Evolutionary conservation across 768 basidiomycete species (phyloP).

Genomic region (Arthromyces matolae): DNA sequence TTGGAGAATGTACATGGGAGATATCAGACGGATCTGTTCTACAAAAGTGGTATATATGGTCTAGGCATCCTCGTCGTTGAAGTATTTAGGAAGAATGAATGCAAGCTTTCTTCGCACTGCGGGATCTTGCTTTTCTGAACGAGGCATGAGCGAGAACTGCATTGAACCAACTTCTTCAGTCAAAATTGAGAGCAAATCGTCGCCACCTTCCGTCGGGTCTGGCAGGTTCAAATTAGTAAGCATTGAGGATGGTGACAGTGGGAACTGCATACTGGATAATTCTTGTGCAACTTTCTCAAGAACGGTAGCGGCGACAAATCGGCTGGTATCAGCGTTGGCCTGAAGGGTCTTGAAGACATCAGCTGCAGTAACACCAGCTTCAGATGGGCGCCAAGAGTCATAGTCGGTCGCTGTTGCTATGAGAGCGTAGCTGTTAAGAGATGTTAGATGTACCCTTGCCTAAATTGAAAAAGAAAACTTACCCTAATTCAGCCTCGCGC

Average conservation of each 20-base stretch:
- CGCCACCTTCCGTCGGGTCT: constrained; percentile 17
- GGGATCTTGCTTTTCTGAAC: constrained; percentile 45
- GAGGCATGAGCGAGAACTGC: constrained; percentile 83
- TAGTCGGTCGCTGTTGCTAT: constrained; percentile 93
- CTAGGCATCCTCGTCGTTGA: constrained; percentile 6
- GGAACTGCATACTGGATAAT: background rate
- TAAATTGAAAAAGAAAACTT: constrained; percentile 19
- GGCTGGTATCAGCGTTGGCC: constrained; percentile 82
- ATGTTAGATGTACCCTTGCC: background rate
- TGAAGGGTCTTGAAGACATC: constrained; percentile 89
- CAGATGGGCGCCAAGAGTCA: constrained; percentile 86
- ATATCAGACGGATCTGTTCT: too few relatives aligned
- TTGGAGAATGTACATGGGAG: too few relatives aligned
- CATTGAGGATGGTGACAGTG: background rate
- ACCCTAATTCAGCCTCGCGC: constrained; percentile 92
- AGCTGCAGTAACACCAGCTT: constrained; percentile 81
- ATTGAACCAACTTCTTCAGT: constrained; percentile 76
- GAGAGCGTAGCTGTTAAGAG: constrained; percentile 71
- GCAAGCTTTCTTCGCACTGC: constrained; percentile 65
- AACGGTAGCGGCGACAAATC: constrained; percentile 66
- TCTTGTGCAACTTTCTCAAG: constrained; percentile 52
- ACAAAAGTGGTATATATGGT: background rate
- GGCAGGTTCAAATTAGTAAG: background rate
- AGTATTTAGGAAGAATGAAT: constrained; percentile 10
- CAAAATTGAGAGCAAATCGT: constrained; percentile 39